phyloP scores from a whole-genome alignment of 345 rosid species.

The Eucalyptus sideroxylon region DNA sequence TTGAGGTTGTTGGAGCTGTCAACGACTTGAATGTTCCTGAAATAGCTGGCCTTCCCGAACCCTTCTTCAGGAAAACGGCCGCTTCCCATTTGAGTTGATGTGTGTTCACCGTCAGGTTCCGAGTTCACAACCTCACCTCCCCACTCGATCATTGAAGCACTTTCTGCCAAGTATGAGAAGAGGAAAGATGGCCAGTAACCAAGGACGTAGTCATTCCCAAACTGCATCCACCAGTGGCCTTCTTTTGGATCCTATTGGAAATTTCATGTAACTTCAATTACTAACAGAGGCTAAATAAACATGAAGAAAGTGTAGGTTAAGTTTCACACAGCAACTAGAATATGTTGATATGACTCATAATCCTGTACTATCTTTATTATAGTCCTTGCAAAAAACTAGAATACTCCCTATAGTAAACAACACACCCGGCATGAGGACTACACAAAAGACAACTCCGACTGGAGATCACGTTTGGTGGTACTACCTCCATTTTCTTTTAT shows the following conservation, averaged over 20 bases:
- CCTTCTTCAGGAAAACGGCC: constrained; percentile 94
- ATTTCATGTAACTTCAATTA: not conserved
- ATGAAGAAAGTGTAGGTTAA: not conserved
- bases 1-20: constrained; percentile 88
- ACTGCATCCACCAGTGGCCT: constrained; percentile 99
- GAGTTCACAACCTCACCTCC: constrained; percentile 99
- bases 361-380: not conserved
- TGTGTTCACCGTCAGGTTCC: constrained; percentile 72
- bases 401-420: not conserved
- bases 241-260: constrained; percentile 72
- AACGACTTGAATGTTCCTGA: constrained; percentile 85
- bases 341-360: not conserved
- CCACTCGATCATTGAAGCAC: constrained; percentile 97
- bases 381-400: not conserved
- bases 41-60: constrained; percentile 83
- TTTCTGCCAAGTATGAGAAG: constrained; percentile 83
- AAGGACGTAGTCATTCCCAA: constrained; percentile 71
- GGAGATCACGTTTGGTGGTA: constrained; percentile 8
- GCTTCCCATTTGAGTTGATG: constrained; percentile 96
- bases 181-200: constrained; percentile 97
- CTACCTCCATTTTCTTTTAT: not conserved
- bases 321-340: not conserved
- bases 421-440: not conserved
- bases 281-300: not conserved
- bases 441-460: constrained; percentile 11